These are phyloP conservation scores for Schizonepeta tenuifolia DNA, from an alignment of 257 asterid genomes.

Conservation along the genomic window DNA sequence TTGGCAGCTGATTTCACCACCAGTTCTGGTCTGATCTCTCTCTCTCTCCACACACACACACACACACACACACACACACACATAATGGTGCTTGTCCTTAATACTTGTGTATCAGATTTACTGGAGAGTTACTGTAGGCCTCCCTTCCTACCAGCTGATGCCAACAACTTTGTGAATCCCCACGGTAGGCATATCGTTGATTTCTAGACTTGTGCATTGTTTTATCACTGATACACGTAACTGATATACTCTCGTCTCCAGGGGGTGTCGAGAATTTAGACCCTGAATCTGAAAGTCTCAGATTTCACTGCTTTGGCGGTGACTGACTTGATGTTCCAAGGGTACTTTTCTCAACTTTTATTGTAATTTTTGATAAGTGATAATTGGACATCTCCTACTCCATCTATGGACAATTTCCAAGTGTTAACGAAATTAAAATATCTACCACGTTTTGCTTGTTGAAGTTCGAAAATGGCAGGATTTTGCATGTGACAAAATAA, in stretches of 20 bases:
- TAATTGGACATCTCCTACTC: background rate
- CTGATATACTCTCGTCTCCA: conserved; percentile 38
- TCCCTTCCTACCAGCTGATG: conserved; percentile 55
- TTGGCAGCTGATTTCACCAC: conserved; percentile 56
- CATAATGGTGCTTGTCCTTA: background rate
- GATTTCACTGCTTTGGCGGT: conserved; percentile 53
- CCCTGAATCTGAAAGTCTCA: conserved; percentile 54
- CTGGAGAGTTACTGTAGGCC: conserved; percentile 67
- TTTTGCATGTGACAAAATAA: background rate
- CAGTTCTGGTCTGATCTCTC: conserved; percentile 56
- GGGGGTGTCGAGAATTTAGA: conserved; percentile 63
- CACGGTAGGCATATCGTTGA: conserved; percentile 52
- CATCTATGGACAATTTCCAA: background rate
- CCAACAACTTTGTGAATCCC: conserved; percentile 59
- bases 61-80: no score
- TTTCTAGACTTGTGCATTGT: conserved; percentile 18
- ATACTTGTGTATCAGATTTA: conserved; percentile 48
- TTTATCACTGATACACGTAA: conserved; percentile 7
- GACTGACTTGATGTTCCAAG: conserved; percentile 44
- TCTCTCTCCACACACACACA: no score
- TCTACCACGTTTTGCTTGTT: background rate
- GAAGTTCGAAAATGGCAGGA: no score
- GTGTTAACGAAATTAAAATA: background rate
- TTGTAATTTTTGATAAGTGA: background rate
- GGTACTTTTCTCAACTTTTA: conserved; percentile 35